A percentile compares a stretch with the other conserved stretches of the same genome.
Evolutionary conservation across 2,329 filamentous ascomycete genomes (phyloP).

Genomic region (Fusarium odoratissimum): DNA sequence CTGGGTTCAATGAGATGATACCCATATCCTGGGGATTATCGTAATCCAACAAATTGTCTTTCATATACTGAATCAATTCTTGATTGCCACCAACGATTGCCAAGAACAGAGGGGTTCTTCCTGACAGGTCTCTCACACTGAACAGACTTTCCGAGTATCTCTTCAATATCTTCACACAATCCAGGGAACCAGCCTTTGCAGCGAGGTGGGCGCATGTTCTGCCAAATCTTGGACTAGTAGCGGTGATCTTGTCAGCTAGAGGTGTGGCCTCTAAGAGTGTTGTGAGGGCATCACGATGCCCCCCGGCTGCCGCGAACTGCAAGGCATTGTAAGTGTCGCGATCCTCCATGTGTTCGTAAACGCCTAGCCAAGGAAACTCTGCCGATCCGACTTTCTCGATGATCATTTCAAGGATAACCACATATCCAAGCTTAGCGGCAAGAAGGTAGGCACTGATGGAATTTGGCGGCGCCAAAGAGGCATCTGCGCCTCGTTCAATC

Average conservation of each 20-base stretch:
- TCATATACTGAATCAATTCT: constrained; percentile 33
- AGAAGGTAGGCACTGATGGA: constrained; percentile 30
- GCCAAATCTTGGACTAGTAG: constrained; percentile 17
- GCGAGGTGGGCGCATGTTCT: constrained; percentile 39
- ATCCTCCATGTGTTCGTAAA: constrained; percentile 6
- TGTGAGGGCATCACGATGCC: constrained; percentile 21
- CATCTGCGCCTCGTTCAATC: constrained; percentile 34
- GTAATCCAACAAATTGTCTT: constrained; percentile 17
- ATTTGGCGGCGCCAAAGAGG: constrained; percentile 15
- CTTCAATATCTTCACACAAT: constrained; percentile 33
- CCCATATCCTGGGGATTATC: constrained; percentile 7
- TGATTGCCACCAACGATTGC: constrained; percentile 15
- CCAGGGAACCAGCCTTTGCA: constrained; percentile 25
- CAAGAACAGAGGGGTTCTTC: constrained; percentile 35
- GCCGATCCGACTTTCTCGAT: constrained; percentile 3
- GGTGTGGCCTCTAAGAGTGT: constrained; percentile 31
- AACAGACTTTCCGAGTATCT: constrained; percentile 22
- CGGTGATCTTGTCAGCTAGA: constrained; percentile 9
- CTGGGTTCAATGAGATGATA: background rate
- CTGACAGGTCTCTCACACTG: constrained; percentile 22
- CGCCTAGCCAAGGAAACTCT: constrained; percentile 32
- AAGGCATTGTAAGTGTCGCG: constrained; percentile 34
- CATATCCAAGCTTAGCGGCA: constrained; percentile 22
- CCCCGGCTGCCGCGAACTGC: constrained; percentile 38
- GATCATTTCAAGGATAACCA: constrained; percentile 29